A percentile compares a stretch with the other conserved stretches of the same genome.
These are phyloP conservation scores for Sisymbrium irio DNA, from an alignment of 345 rosid genomes.

Conservation along the genomic window DNA sequence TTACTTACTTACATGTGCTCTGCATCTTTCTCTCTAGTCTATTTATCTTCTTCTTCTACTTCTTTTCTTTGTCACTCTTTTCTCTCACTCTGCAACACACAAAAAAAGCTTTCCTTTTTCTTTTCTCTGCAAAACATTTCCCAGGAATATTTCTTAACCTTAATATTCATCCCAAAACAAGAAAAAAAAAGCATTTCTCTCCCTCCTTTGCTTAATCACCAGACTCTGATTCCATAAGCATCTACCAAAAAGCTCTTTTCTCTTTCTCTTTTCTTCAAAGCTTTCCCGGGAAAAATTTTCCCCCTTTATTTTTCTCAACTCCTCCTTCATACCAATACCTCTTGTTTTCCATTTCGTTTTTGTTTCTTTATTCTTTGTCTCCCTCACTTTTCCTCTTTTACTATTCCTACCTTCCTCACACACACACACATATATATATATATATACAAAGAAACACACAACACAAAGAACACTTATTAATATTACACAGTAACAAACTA, in stretches of 20 bases:
- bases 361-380: neutral
- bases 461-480: conserved; percentile 17
- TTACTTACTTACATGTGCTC: conserved; percentile 11
- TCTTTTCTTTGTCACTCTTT: conserved; percentile 1
- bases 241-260: conserved; percentile 26
- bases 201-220: conserved; percentile 20
- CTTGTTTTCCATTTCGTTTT: conserved; percentile 6
- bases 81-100: neutral
- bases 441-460: conserved; percentile 9
- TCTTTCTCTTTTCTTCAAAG: neutral
- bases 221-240: conserved; percentile 34
- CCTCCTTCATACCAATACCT: neutral
- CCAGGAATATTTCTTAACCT: conserved; percentile 26
- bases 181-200: conserved; percentile 13
- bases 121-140: conserved; percentile 6
- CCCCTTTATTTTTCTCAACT: neutral
- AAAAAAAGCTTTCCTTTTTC: neutral
- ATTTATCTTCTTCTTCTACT: neutral
- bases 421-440: too few relatives aligned
- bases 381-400: neutral
- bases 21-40: conserved; percentile 15
- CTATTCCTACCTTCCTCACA: neutral
- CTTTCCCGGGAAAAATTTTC: conserved; percentile 28
- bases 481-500: conserved; percentile 35
- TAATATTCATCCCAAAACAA: conserved; percentile 18